These are phyloP conservation scores for Heterobasidion annosum DNA, from an alignment of 1,284 basidiomycete genomes.

Conservation along the genomic window DNA sequence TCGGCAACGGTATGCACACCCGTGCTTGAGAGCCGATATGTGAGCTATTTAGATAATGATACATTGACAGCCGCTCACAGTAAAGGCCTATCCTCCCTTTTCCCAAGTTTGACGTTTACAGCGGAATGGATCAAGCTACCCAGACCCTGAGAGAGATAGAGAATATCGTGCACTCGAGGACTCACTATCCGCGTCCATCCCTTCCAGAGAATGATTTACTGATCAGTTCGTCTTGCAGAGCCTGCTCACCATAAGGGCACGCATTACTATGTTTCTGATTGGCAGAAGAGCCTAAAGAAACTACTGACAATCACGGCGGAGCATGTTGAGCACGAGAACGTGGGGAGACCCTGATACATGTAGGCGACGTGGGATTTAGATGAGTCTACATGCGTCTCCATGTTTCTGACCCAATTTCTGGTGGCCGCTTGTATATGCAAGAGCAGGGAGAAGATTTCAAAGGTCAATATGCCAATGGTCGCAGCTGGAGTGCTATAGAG, in stretches of 20 bases:
- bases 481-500: too few species aligned
- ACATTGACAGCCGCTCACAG: slow-evolving; percentile 35
- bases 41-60: not conserved
- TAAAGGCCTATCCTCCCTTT: slow-evolving; percentile 68
- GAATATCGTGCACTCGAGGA: slow-evolving; percentile 12
- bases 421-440: too few species aligned
- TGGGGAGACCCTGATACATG: slow-evolving; percentile 48
- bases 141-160: not conserved
- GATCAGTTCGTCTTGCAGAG: slow-evolving; percentile 80
- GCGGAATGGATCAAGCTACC: slow-evolving; percentile 70
- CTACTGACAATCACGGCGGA: slow-evolving; percentile 52
- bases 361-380: slow-evolving; percentile 33
- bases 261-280: not conserved
- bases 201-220: slow-evolving; percentile 81
- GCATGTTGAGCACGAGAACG: slow-evolving; percentile 57
- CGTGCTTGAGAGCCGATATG: slow-evolving; percentile 36
- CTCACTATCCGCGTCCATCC: slow-evolving; percentile 76
- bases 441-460: too few species aligned
- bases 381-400: too few species aligned
- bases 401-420: too few species aligned
- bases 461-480: too few species aligned
- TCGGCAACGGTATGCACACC: slow-evolving; percentile 81
- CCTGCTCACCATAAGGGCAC: slow-evolving; percentile 26
- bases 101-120: slow-evolving; percentile 67
- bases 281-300: slow-evolving; percentile 5